Evolutionary conservation across 495 filamentous ascomycete species (phyloP).

Genomic region (Parachaetomium inaequale): DNA sequence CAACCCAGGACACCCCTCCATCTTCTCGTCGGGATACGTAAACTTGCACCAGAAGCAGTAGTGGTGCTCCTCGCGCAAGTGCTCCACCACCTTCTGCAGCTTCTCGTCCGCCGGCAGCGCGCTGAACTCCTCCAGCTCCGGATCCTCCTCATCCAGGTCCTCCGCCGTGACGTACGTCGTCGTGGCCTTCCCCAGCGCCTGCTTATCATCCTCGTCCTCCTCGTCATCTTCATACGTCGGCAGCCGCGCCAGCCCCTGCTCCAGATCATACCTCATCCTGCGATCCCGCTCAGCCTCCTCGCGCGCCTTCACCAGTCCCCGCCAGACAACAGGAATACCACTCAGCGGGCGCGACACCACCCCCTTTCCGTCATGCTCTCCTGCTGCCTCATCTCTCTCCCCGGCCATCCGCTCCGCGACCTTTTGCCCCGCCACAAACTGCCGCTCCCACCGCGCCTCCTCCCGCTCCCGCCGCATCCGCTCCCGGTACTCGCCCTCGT

Average conservation of each 20-base stretch:
- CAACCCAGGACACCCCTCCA: slow-evolving; percentile 87
- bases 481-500: slow-evolving; percentile 75
- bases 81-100: slow-evolving; percentile 59
- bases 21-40: slow-evolving; percentile 61
- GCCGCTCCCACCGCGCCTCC: slow-evolving; percentile 61
- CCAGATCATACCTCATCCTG: slow-evolving; percentile 64
- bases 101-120: slow-evolving; percentile 59
- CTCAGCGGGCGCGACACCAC: slow-evolving; percentile 44
- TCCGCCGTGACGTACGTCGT: slow-evolving; percentile 52
- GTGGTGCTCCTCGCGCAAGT: slow-evolving; percentile 63
- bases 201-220: slow-evolving; percentile 52
- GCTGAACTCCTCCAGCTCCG: slow-evolving; percentile 81
- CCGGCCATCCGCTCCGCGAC: slow-evolving; percentile 71
- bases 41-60: slow-evolving; percentile 99
- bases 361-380: neutral
- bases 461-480: slow-evolving; percentile 69
- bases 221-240: slow-evolving; percentile 51
- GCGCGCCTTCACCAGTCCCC: slow-evolving; percentile 65
- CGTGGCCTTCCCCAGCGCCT: slow-evolving; percentile 41
- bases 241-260: slow-evolving; percentile 45
- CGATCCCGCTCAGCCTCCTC: slow-evolving; percentile 67
- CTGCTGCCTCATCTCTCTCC: slow-evolving; percentile 26
- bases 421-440: slow-evolving; percentile 72
- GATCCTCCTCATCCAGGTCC: slow-evolving; percentile 78
- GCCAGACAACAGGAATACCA: slow-evolving; percentile 74